Evolutionary conservation across 2,329 filamentous ascomycete species (phyloP), one percentile per base, ranked within the genome.

Genomic region (Cordyceps militaris): DNA sequence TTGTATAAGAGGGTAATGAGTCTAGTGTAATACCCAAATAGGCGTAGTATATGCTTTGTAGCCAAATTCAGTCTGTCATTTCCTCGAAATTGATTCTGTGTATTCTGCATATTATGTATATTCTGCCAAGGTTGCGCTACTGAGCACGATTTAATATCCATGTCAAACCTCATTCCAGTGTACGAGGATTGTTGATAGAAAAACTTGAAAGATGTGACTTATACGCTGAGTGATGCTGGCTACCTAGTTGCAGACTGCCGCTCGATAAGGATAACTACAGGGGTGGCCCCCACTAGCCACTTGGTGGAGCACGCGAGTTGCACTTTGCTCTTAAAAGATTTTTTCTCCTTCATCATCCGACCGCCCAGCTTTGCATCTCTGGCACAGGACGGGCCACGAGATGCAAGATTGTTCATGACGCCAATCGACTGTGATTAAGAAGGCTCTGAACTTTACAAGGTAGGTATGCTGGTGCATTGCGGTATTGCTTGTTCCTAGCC

Each of bases 31-130:
- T 56, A 56, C 34, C 44, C 26, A 49, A 42, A 4, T 49, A 23
- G 44, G 54, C 34, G 53, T 42, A 55, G 52, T 47, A 56, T 49
- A 24, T 56, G 54, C 44, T 30, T 48, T 49, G 26, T 16, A 13
- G 19, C 40, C 32, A 48, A 38, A 21, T 48, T 23, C 4, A 49
- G 36, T 49, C 44, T 42, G 54, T 49, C 36, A 49, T 34, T 47
- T 46, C 42, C 52, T 54, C 19, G 28, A 13, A 32, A 11, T 5
- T 3, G 26, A 23, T 26, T 11, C 19, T 49, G 28, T 23, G 40
- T 23, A 21, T 42, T 23, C 13, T 36, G 13, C 8, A 8, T 4
- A 14, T 13, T 14, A 14, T 11, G 13, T 26, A 30, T 47, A 1
- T 19, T 23, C 23, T 16, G n/a, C 19, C n/a, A 24, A 10, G n/a